phyloP scores from a whole-genome alignment of 164 flowering plant species.

The Chimonanthus salicifolius region DNA sequence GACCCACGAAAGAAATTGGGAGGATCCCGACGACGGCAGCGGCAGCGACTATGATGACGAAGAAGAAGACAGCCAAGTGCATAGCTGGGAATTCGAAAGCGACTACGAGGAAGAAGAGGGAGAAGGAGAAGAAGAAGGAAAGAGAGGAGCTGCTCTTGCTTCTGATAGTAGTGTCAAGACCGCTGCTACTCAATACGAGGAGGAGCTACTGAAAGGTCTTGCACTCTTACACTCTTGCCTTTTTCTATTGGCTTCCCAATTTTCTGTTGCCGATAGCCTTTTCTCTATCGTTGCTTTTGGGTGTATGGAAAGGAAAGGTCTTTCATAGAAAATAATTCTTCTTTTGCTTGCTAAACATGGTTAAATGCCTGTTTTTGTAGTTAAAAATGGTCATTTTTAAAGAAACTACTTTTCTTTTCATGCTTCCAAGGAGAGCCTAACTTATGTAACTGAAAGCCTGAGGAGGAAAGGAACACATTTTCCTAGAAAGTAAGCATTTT shows the following conservation, averaged over 20 bases:
- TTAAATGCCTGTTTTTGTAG: no score
- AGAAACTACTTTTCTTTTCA: no score
- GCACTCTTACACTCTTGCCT: neutral
- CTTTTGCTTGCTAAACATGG: no score
- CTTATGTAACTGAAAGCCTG: no score
- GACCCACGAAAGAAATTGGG: constrained; percentile 37
- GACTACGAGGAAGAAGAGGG: constrained; percentile 18
- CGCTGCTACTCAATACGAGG: constrained; percentile 30
- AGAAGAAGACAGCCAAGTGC: constrained; percentile 20
- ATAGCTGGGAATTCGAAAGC: neutral
- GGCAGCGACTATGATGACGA: constrained; percentile 37
- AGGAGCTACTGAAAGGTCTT: constrained; percentile 41
- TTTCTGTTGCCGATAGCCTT: neutral
- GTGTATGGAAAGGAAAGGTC: neutral
- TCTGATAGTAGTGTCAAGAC: constrained; percentile 1
- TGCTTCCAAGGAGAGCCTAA: no score
- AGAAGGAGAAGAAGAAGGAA: constrained; percentile 38
- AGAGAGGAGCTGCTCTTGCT: constrained; percentile 20
- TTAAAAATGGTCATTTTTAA: no score
- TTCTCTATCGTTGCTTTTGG: neutral
- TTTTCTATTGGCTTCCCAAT: neutral
- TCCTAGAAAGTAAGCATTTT: no score
- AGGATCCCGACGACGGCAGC: constrained; percentile 65
- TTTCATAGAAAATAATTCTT: neutral
- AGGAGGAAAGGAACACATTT: no score